These are phyloP conservation scores for Leccinellum rugosiceps DNA, from an alignment of 768 basidiomycete genomes.

Conservation along the genomic window DNA sequence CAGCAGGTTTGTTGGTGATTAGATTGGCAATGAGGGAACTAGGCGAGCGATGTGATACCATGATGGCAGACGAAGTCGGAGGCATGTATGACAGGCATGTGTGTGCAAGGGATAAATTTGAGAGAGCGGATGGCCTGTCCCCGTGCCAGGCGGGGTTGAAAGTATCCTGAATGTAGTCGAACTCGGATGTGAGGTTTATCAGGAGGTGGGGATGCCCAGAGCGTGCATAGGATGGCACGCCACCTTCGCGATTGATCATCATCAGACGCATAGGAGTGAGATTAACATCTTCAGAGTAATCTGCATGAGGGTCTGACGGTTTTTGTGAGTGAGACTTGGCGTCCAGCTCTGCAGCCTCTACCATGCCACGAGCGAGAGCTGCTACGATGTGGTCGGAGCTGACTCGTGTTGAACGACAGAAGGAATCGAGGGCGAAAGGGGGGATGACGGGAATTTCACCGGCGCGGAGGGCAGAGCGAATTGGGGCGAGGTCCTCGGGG, in stretches of 20 bases:
- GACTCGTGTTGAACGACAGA: constrained; percentile 81
- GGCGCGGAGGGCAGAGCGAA: constrained; percentile 84
- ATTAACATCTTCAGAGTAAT: constrained; percentile 58
- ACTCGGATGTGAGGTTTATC: constrained; percentile 90
- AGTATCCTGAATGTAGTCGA: constrained; percentile 77
- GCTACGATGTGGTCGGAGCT: constrained; percentile 86
- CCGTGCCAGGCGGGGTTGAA: constrained; percentile 75
- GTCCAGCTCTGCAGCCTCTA: constrained; percentile 49
- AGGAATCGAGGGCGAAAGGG: constrained; percentile 89
- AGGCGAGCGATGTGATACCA: constrained; percentile 96
- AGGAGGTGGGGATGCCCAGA: constrained; percentile 92
- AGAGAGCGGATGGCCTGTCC: constrained; percentile 79
- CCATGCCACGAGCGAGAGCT: constrained; percentile 85
- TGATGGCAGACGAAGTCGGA: constrained; percentile 85
- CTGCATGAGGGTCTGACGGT: constrained; percentile 32
- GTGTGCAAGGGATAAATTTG: constrained; percentile 80
- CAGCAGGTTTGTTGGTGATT: constrained; percentile 96
- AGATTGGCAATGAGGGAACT: constrained; percentile 95
- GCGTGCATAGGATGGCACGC: constrained; percentile 96
- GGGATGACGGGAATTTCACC: constrained; percentile 97
- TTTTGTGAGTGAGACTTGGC: constrained; percentile 34
- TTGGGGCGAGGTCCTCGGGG: constrained; percentile 74
- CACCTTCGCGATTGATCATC: constrained; percentile 96
- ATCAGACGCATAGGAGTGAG: constrained; percentile 93
- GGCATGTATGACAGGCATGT: constrained; percentile 93